phyloP scores from a whole-genome alignment of 2,329 filamentous ascomycete genomes.

The Botrytis porri region DNA sequence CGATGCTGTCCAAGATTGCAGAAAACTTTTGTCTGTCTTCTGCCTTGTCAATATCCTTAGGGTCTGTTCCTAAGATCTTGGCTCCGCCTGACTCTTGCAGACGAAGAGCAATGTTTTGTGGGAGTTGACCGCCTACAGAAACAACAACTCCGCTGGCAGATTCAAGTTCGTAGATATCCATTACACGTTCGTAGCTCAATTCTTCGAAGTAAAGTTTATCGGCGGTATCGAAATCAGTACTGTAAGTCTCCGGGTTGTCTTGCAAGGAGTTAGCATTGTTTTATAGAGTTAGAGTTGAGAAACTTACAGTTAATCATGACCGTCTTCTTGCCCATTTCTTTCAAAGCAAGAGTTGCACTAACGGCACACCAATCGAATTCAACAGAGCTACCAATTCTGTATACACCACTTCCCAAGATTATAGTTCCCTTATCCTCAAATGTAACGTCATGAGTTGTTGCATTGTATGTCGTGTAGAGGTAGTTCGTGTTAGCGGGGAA shows the following conservation, averaged over 20 bases:
- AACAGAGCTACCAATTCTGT: conserved; percentile 95
- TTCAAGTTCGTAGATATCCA: conserved; percentile 98
- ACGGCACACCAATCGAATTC: conserved; percentile 99
- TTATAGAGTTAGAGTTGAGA: background rate
- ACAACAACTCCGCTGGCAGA: conserved; percentile 82
- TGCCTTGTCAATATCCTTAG: conserved; percentile 92
- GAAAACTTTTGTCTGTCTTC: conserved; percentile 99
- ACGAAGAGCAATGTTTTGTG: conserved; percentile 94
- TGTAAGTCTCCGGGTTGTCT: conserved; percentile 59
- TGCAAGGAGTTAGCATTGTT: background rate
- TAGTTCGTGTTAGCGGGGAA: conserved; percentile 47
- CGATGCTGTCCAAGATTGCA: conserved; percentile 93
- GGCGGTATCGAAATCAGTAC: conserved; percentile 83
- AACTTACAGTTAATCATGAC: conserved; percentile 76
- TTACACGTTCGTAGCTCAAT: conserved; percentile 92
- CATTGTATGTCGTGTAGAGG: conserved; percentile 94
- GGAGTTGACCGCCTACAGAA: conserved; percentile 91
- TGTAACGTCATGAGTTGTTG: conserved; percentile 84
- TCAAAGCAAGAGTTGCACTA: conserved; percentile 78
- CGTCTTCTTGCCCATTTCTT: conserved; percentile 90
- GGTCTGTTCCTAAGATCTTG: conserved; percentile 88
- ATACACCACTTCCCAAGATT: conserved; percentile 90
- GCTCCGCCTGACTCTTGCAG: conserved; percentile 89
- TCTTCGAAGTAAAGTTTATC: conserved; percentile 97
- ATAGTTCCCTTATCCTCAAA: conserved; percentile 91